Evolutionary conservation across 2,329 filamentous ascomycete genomes (phyloP), one percentile per base, ranked within the genome.

Genomic region (Teratosphaeria pseudoeucalypti): DNA sequence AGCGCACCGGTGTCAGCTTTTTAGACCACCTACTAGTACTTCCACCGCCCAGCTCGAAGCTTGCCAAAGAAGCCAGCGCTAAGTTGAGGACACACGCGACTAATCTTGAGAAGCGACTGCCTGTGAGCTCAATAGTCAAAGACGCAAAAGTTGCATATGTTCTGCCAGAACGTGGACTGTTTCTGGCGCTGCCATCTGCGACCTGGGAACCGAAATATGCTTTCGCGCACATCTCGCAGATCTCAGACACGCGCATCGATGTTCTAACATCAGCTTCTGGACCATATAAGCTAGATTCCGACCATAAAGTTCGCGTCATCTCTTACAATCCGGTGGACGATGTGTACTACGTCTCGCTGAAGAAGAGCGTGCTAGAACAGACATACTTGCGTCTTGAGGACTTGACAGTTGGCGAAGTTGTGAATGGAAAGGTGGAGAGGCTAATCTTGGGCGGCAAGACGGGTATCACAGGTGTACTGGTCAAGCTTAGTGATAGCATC

Each of bases 191-290:
- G 29, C 79, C 83, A n/a, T 53, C 27, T n/a, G 27, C 32, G 7
- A 16, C 47, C 6, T 54, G 56, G 3, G n/a, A 59, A 37, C 26
- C 52, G 9, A 29, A 56, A 7, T 60, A 54, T 12, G 68, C 69
- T 90, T 99, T 96, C 69, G 91, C 95, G 26, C 94, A 99, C 73
- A 95, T 99, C 64, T 99, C 94, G 0, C 85, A 89, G 64, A 83
- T 99, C 62, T 88, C 92, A 61, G 92, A 99, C 72, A 87, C 87
- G 65, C 95, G 94, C 72, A 82, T 96, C 57, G 94, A 97, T 63
- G 84, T 83, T 1, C 79, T 99, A 5, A 89, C 89, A 14, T 84
- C 90, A 63, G 80, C 84, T 3, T 85, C 85, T 19, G 94, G 94
- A 0, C 81, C 87, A 2, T 96, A 86, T 77, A 89, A 90, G 73